Base-by-base conservation (phyloP, 192 early-diverging fungal genomes). In the Coemansia sp. region DNA sequence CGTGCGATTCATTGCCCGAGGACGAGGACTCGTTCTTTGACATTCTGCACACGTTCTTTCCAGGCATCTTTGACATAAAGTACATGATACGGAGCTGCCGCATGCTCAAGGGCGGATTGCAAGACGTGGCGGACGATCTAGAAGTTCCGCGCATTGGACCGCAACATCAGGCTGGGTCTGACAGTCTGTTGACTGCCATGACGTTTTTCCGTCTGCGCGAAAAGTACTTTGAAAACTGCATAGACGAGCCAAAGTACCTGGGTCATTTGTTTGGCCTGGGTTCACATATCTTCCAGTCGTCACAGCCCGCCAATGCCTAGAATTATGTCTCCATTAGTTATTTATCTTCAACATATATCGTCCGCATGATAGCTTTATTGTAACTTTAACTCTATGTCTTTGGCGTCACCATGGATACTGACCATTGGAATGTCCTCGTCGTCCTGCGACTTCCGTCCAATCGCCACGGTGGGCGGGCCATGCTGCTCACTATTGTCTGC, bases 51-150 rank as follows among this genome's bases (percentile, higher is more conserved):
- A 89, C 88, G 37, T 99, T 93, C 75, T 99, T 99, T 71, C 97
- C 97, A n/a, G 92, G 92, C 70, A 94, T 99, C 63, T 98, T 96
- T 70, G 97, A 99, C 60, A 97, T 99, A 79, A 99, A 99, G 71
- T 97, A 94, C 68, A 75, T 97, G 78, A 97, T 98, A 93, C 94
- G 93, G 68, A 92, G 93, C 72, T 95, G 93, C 70, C 93, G 97
- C 62, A 95, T 89, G 67, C 74, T 98, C 22, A 98, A 98, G 70
- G 95, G 96, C 45, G 97, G 97, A 0, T 80, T 99, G 66, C 97
- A 99, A 71, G 97, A 99, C 61, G 88, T 99, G 32, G 97, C 97
- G 1, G 94, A 99, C 76, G 95, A 98, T 72, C 64, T 99, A 48
- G 90, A 94, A 66, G 94, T 94, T 58, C 56, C 89, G 53, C 83